These are phyloP conservation scores for Rosa chinensis DNA, from an alignment of 306 rosid species.

Conservation along the genomic window DNA sequence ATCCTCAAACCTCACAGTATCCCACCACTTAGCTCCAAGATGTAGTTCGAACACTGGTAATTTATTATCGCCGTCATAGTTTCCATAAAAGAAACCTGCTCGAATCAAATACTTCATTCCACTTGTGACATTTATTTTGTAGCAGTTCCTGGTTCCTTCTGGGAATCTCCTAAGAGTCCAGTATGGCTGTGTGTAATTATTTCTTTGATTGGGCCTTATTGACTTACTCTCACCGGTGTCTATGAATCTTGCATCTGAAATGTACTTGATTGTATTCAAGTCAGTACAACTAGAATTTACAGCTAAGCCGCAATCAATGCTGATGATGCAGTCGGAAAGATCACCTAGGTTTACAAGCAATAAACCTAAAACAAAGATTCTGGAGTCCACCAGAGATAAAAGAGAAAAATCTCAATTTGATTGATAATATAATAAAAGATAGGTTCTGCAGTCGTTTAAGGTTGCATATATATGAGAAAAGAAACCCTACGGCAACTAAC, in stretches of 20 bases:
- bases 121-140: background rate
- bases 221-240: background rate
- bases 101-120: conserved; percentile 19
- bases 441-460: too few species aligned
- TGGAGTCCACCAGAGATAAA: too few species aligned
- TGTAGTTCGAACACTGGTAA: conserved; percentile 19
- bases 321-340: too few species aligned
- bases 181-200: background rate
- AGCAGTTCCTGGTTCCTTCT: conserved; percentile 29
- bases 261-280: background rate
- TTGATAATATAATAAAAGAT: too few species aligned
- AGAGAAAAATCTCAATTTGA: too few species aligned
- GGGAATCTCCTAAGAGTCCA: conserved; percentile 26
- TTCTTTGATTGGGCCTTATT: background rate
- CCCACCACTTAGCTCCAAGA: conserved; percentile 19
- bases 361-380: too few species aligned
- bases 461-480: too few species aligned
- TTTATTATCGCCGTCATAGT: conserved; percentile 6
- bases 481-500: too few species aligned
- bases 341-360: too few species aligned
- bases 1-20: background rate
- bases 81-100: background rate
- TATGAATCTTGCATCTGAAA: background rate
- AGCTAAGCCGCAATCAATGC: conserved; percentile 20
- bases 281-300: background rate